phyloP scores from a whole-genome alignment of 2,329 filamentous ascomycete species.

The Cladorrhinum sp. region DNA sequence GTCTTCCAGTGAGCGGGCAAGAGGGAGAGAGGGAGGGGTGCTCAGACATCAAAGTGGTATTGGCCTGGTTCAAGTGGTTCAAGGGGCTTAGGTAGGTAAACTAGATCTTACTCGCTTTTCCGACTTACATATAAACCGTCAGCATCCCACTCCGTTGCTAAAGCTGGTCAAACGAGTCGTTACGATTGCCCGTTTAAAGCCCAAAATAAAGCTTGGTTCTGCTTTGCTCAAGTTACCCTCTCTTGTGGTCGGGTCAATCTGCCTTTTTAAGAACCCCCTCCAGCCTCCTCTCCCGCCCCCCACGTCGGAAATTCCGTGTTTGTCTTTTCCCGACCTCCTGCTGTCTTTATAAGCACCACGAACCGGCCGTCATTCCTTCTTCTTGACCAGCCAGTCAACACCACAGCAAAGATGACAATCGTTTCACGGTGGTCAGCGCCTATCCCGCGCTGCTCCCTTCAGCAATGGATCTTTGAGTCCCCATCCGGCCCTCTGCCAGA shows the following conservation, averaged over 20 bases:
- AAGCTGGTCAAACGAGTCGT: not conserved
- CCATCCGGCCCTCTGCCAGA: constrained; percentile 42
- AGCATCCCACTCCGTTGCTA: not conserved
- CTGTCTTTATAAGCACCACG: not conserved
- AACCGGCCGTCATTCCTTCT: not conserved
- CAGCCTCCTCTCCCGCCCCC: not conserved
- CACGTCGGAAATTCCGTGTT: not conserved
- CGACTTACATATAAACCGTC: not conserved
- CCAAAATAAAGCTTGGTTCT: not conserved
- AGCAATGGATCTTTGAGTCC: constrained; percentile 55
- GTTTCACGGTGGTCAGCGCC: constrained; percentile 44
- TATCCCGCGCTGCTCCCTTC: constrained; percentile 49
- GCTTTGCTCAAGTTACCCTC: too few relatives aligned
- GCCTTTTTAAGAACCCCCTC: not conserved
- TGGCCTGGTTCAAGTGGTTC: not conserved
- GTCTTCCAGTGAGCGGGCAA: not conserved
- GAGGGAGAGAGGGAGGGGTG: not conserved
- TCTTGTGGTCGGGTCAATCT: not conserved
- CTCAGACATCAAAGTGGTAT: not conserved
- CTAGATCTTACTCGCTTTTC: not conserved
- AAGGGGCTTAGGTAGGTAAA: not conserved
- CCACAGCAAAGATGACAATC: constrained; percentile 42
- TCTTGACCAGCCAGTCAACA: not conserved
- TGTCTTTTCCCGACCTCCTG: not conserved
- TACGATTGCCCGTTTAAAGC: not conserved